phyloP scores from a whole-genome alignment of 331 rosid species.

The Dryas integrifolia region DNA sequence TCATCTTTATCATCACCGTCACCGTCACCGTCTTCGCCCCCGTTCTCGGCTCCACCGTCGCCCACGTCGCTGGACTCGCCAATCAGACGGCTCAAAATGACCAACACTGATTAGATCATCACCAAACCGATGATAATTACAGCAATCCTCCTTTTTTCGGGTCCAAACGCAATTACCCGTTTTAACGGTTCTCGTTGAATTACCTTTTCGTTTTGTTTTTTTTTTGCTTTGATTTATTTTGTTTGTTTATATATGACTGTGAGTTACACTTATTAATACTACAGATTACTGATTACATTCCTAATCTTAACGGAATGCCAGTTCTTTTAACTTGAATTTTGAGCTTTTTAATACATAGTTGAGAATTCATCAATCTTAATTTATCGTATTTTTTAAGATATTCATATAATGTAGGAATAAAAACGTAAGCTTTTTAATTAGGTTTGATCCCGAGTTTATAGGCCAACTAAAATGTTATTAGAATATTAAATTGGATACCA shows the following conservation, averaged over 20 bases:
- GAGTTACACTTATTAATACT: conserved; percentile 26
- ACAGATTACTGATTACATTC: conserved; percentile 19
- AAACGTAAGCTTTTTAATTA: too few species aligned
- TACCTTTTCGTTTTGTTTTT: conserved; percentile 13
- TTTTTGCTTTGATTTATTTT: conserved; percentile 28
- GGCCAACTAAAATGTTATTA: too few species aligned
- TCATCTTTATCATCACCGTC: conserved; percentile 32
- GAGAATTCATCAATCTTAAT: background rate
- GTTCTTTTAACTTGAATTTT: background rate
- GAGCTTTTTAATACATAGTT: background rate
- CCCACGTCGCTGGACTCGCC: conserved; percentile 63
- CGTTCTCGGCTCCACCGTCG: conserved; percentile 52
- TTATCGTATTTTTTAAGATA: too few species aligned
- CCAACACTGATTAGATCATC: conserved; percentile 37
- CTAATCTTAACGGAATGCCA: background rate
- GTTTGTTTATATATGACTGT: conserved; percentile 37
- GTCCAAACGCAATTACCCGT: conserved; percentile 56
- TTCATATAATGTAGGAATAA: too few species aligned
- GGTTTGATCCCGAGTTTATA: too few species aligned
- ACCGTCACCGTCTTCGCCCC: conserved; percentile 32
- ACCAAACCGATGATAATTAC: background rate
- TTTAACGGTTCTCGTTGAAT: conserved; percentile 64
- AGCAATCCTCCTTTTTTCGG: conserved; percentile 18
- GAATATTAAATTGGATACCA: too few species aligned
- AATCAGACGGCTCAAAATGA: conserved; percentile 75